These are phyloP conservation scores for Parachaetomium inaequale DNA, from an alignment of 495 filamentous ascomycete genomes.

Conservation along the genomic window DNA sequence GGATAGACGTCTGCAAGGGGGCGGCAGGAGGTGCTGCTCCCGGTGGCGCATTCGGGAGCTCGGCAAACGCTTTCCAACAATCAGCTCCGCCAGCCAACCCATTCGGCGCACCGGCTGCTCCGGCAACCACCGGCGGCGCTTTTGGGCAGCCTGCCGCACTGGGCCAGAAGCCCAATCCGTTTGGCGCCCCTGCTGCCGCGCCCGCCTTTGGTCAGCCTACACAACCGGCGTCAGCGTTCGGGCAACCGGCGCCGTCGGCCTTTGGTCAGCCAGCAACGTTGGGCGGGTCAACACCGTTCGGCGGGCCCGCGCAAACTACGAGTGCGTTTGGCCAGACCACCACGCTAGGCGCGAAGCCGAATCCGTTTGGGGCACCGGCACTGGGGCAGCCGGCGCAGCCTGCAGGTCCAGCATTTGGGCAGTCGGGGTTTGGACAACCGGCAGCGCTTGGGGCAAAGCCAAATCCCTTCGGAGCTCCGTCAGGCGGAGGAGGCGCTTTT, in stretches of 20 bases:
- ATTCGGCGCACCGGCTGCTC: conserved; percentile 35
- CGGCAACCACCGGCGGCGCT: conserved; percentile 14
- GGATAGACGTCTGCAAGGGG: conserved; percentile 62
- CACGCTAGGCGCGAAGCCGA: conserved; percentile 31
- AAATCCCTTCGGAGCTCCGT: conserved; percentile 28
- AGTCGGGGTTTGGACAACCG: conserved; percentile 29
- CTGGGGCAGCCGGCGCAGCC: conserved; percentile 30
- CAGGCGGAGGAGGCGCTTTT: conserved; percentile 12
- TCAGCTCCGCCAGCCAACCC: conserved; percentile 19
- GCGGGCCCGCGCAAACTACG: conserved; percentile 16
- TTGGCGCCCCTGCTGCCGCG: conserved; percentile 34
- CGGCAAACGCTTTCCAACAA: conserved; percentile 19
- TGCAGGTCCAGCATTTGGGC: conserved; percentile 18
- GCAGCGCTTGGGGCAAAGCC: conserved; percentile 24
- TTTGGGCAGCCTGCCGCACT: conserved; percentile 47
- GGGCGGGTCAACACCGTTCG: conserved; percentile 19
- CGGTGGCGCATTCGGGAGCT: conserved; percentile 12
- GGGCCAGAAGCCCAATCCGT: conserved; percentile 41
- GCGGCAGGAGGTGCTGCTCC: conserved; percentile 24
- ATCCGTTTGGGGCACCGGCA: conserved; percentile 26
- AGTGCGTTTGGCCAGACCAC: conserved; percentile 31
- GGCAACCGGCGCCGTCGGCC: conserved; percentile 19
- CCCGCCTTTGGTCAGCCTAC: conserved; percentile 42
- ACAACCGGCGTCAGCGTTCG: conserved; percentile 36
- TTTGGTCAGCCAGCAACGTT: conserved; percentile 1